phyloP scores from a whole-genome alignment of 164 flowering plant genomes.

The Hamamelis virginiana region DNA sequence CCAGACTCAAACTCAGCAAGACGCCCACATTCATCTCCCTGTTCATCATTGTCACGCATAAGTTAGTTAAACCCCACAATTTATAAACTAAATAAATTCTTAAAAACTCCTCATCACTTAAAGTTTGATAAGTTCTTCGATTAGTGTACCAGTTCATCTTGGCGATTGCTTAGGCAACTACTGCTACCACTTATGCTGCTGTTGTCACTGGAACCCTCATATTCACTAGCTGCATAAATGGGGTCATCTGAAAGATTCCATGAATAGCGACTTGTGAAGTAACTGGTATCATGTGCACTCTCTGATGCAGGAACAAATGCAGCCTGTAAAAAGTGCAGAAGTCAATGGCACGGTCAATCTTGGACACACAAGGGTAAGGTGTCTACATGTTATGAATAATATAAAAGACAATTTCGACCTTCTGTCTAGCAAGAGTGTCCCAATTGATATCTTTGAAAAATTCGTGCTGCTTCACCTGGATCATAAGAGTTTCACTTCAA shows the following conservation, averaged over 20 bases:
- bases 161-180: conserved; percentile 77
- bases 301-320: conserved; percentile 97
- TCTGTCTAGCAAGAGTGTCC: conserved; percentile 98
- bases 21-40: conserved; percentile 90
- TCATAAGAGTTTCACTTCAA: conserved; percentile 1
- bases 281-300: conserved; percentile 90
- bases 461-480: conserved; percentile 90
- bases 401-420: conserved; percentile 48
- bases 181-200: conserved; percentile 86
- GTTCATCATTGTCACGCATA: conserved; percentile 19
- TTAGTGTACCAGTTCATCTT: conserved; percentile 72
- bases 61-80: conserved; percentile 6
- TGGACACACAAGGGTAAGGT: not conserved
- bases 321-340: conserved; percentile 54
- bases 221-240: conserved; percentile 60
- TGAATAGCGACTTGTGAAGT: conserved; percentile 95
- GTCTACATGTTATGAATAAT: not conserved
- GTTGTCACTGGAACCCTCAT: conserved; percentile 79
- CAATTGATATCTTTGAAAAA: conserved; percentile 96
- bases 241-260: conserved; percentile 79
- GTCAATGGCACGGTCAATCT: not conserved
- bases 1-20: conserved; percentile 80
- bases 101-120: not conserved
- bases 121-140: not conserved
- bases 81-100: not conserved